Evolutionary conservation across 495 filamentous ascomycete species (phyloP), one percentile per base, ranked within the genome.

Genomic region (Evansstolkia leycettana): DNA sequence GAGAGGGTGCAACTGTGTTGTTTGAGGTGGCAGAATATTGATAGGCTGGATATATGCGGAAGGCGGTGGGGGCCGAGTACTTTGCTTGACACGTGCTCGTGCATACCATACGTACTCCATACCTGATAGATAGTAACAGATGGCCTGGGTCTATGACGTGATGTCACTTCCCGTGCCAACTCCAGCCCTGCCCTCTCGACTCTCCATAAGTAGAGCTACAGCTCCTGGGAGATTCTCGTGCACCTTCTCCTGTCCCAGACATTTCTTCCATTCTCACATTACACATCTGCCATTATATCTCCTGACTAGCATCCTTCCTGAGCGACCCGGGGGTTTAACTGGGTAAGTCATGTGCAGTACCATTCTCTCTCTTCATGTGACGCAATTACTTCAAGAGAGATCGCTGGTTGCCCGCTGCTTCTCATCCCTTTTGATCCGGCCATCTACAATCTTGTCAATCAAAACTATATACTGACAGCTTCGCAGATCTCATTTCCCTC

Each of bases 61-160:
- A n/a, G n/a, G n/a, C n/a, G n/a, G n/a, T n/a, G n/a, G n/a, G n/a
- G n/a, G n/a, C n/a, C n/a, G n/a, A n/a, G n/a, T n/a, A n/a, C n/a
- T n/a, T n/a, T n/a, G n/a, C n/a, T n/a, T n/a, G n/a, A n/a, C n/a
- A n/a, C n/a, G n/a, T n/a, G n/a, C n/a, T n/a, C n/a, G n/a, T n/a
- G n/a, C n/a, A n/a, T n/a, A n/a, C n/a, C n/a, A n/a, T n/a, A n/a
- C n/a, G n/a, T 14, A 35, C 20, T 40, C 28, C 28, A 29, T n/a
- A 16, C 34, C 37, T 42, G 40, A 45, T 45, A 38, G 38, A 46
- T n/a, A n/a, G n/a, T n/a, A n/a, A n/a, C n/a, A n/a, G n/a, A n/a
- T n/a, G n/a, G n/a, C n/a, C n/a, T n/a, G n/a, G n/a, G n/a, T 57
- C 48, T 40, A 52, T 55, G 54, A 55, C 52, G 48, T 59, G 51